Evolutionary conservation across 2,329 filamentous ascomycete genomes (phyloP).

Genomic region (Emericellopsis cladophorae): DNA sequence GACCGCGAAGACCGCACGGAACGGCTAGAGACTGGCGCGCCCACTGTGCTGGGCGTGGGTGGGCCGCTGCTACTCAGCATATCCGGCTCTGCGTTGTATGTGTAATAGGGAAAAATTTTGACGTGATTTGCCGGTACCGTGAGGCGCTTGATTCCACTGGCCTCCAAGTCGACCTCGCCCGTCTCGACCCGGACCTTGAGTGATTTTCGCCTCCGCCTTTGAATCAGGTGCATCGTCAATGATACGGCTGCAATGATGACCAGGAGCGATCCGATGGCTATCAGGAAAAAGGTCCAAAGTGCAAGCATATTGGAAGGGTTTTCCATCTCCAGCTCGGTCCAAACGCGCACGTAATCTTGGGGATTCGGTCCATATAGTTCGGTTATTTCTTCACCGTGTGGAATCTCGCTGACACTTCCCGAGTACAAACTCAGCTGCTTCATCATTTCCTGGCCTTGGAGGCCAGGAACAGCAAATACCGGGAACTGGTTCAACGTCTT

Average conservation of each 20-base stretch:
- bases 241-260: conserved; percentile 55
- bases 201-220: conserved; percentile 54
- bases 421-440: conserved; percentile 63
- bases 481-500: conserved; percentile 59
- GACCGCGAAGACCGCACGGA: conserved; percentile 14
- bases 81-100: conserved; percentile 51
- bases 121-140: conserved; percentile 63
- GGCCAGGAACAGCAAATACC: conserved; percentile 67
- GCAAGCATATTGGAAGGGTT: conserved; percentile 45
- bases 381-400: conserved; percentile 43
- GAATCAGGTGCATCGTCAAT: conserved; percentile 63
- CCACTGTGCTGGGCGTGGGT: conserved; percentile 19
- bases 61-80: conserved; percentile 13
- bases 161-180: conserved; percentile 79
- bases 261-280: conserved; percentile 60
- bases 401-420: conserved; percentile 53
- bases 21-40: conserved; percentile 13
- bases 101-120: conserved; percentile 68
- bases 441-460: conserved; percentile 56
- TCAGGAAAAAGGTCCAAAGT: conserved; percentile 68
- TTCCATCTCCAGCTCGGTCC: conserved; percentile 37
- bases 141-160: conserved; percentile 70
- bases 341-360: conserved; percentile 48
- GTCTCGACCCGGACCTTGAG: conserved; percentile 58
- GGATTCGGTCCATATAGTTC: conserved; percentile 40